Evolutionary conservation across 1,284 basidiomycete genomes (phyloP), one percentile per base, ranked within the genome.

Genomic region (Sporisorium exsertum): DNA sequence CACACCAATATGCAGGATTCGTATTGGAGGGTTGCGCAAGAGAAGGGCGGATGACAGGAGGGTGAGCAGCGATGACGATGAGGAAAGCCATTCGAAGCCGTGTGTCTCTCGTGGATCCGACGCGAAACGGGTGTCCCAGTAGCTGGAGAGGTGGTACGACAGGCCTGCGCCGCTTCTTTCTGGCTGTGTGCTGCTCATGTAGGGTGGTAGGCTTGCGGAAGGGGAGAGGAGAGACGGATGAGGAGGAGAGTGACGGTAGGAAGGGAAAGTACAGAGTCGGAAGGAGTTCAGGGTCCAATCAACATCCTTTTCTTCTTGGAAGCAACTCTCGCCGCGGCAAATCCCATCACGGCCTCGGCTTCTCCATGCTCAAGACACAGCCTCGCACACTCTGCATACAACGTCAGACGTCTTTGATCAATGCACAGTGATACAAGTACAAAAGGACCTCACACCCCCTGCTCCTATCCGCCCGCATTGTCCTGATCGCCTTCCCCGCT

Each of bases 41-140:
- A 59, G 42, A 0, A 65, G 46, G 0, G 40, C 15, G 0, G 29
- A 22, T 2, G 68, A 37, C 12, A 71, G 45, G 7, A 40, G 37
- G 0, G 53, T 7, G 33, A 74, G 27, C 0, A 74, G 49, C 5
- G 60, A 49, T 9, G 53, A 43, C 20, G 53, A 52, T n/a, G 64
- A 49, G 1, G 64, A 62, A 12, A 72, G 69, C 73, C 73, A 76
- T 53, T 76, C 73, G 43, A 76, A 76, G 3, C 73, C 73, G 3
- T 5, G 1, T 1, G 15, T 8, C 37, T 74, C 72, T 35, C 73
- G 64, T 77, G 85, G 32, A 81, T 87, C 53, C 87, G 87, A 32
- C 81, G 85, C 5, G 57, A 75, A 50, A 29, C 79, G 55, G 29
- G 52, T 40, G 49, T 72, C 42, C 69, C 73, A 71, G 71, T 85